phyloP scores from a whole-genome alignment of 306 rosid species.

The Trifolium pratense region DNA sequence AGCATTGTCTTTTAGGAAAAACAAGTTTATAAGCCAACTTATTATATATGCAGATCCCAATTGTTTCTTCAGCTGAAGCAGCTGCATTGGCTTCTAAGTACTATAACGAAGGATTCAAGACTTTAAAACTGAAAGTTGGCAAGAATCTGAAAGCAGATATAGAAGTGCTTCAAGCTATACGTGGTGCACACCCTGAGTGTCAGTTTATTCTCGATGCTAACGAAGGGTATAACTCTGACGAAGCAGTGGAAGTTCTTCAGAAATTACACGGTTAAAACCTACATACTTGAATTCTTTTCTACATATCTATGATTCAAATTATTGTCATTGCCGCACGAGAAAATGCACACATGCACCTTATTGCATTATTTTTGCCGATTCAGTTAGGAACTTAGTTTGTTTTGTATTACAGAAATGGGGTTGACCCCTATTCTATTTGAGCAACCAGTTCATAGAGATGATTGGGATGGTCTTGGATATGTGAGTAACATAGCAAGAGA shows the following conservation, averaged over 20 bases:
- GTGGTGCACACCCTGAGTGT: conserved; percentile 75
- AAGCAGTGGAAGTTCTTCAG: conserved; percentile 91
- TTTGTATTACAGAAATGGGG: conserved; percentile 68
- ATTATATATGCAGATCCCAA: conserved; percentile 74
- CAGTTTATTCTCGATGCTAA: conserved; percentile 91
- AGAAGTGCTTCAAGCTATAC: conserved; percentile 85
- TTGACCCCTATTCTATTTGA: conserved; percentile 86
- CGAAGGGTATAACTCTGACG: conserved; percentile 77
- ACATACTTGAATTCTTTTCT: background rate
- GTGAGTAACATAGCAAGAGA: conserved; percentile 68
- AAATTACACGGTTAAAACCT: conserved; percentile 69
- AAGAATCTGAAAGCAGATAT: conserved; percentile 79
- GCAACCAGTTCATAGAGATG: conserved; percentile 95
- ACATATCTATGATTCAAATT: conserved; percentile 22
- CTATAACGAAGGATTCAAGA: conserved; percentile 72
- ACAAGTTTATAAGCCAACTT: conserved; percentile 38
- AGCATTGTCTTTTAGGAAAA: background rate
- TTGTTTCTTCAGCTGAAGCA: conserved; percentile 82
- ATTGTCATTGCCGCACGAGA: conserved; percentile 21
- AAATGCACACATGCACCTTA: conserved; percentile 21
- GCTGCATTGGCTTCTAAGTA: conserved; percentile 81
- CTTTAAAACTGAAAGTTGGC: conserved; percentile 88
- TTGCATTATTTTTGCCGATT: conserved; percentile 19
- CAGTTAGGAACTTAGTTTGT: conserved; percentile 30
- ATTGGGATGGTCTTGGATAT: conserved; percentile 95